phyloP scores from a whole-genome alignment of 1,139 yeast genomes.

The Groenewaldozyma auringiensis region DNA sequence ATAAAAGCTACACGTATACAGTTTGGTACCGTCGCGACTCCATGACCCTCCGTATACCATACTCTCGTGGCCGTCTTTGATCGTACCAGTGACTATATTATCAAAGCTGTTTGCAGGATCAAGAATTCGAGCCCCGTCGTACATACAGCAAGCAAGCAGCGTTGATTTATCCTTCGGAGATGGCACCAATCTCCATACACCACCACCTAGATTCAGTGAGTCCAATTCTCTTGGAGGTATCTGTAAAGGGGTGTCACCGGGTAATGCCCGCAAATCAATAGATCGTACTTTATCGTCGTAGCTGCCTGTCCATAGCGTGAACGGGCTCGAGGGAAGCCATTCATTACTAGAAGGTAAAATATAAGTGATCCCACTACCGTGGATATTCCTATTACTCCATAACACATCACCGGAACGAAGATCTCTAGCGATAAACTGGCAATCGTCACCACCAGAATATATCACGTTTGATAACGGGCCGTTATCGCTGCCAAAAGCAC shows the following conservation, averaged over 20 bases:
- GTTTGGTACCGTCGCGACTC: conserved; percentile 41
- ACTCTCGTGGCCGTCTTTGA: conserved; percentile 71
- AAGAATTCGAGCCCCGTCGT: conserved; percentile 79
- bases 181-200: conserved; percentile 88
- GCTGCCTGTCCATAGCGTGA: conserved; percentile 71
- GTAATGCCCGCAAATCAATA: conserved; percentile 56
- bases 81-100: conserved; percentile 36
- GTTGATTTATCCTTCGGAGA: conserved; percentile 35
- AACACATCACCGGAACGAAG: conserved; percentile 36
- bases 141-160: conserved; percentile 83
- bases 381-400: conserved; percentile 55
- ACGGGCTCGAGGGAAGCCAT: conserved; percentile 34
- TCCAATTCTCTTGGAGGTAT: conserved; percentile 43
- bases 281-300: conserved; percentile 74
- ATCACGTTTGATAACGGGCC: conserved; percentile 38
- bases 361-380: conserved; percentile 84
- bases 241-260: conserved; percentile 35
- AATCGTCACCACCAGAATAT: conserved; percentile 90
- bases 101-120: conserved; percentile 26
- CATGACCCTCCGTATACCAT: conserved; percentile 97
- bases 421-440: conserved; percentile 69
- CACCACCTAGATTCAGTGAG: conserved; percentile 66
- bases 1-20: conserved; percentile 85
- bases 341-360: conserved; percentile 39
- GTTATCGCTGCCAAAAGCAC: conserved; percentile 49